phyloP scores from a whole-genome alignment of 441 rosid species.

The Melastoma candidum region DNA sequence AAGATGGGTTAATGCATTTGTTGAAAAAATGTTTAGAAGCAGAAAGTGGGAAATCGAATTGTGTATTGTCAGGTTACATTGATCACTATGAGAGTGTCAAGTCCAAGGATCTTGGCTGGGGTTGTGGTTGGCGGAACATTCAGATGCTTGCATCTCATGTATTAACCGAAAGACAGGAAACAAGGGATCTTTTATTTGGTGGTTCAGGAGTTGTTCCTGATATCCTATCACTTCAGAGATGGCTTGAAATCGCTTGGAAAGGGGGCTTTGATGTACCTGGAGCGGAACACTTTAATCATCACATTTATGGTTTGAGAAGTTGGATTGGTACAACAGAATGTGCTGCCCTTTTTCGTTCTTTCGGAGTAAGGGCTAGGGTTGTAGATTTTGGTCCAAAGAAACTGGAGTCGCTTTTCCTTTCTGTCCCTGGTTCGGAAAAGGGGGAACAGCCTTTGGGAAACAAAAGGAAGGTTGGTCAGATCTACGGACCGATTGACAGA shows the following conservation, averaged over 20 bases:
- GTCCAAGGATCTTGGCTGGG: slow-evolving; percentile 65
- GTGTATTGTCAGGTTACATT: slow-evolving; percentile 37
- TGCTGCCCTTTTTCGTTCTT: slow-evolving; percentile 65
- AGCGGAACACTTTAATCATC: slow-evolving; percentile 42
- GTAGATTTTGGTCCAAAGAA: slow-evolving; percentile 73
- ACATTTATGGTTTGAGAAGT: slow-evolving; percentile 37
- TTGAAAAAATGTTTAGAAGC: slow-evolving; percentile 37
- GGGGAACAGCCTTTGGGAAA: slow-evolving; percentile 14
- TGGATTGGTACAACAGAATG: slow-evolving; percentile 81
- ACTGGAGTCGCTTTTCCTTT: slow-evolving; percentile 15
- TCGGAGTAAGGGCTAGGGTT: slow-evolving; percentile 59
- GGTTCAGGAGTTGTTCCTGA: slow-evolving; percentile 72
- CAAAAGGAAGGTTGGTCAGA: slow-evolving; percentile 28
- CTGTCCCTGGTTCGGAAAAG: neutral
- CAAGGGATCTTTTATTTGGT: slow-evolving; percentile 40
- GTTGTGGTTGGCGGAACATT: slow-evolving; percentile 82
- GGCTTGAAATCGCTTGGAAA: slow-evolving; percentile 80
- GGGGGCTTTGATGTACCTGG: slow-evolving; percentile 62
- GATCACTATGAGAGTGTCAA: slow-evolving; percentile 54
- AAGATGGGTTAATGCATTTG: slow-evolving; percentile 50
- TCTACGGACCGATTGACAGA: slow-evolving; percentile 23
- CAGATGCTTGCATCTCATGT: slow-evolving; percentile 74
- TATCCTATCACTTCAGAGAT: slow-evolving; percentile 52
- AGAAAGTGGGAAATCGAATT: slow-evolving; percentile 24
- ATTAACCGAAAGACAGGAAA: slow-evolving; percentile 40